A percentile compares a stretch with the other conserved stretches of the same genome.
Conservation (phyloP, 768 basidiomycete genomes). For the Psilocybe subaeruginosa region DNA sequence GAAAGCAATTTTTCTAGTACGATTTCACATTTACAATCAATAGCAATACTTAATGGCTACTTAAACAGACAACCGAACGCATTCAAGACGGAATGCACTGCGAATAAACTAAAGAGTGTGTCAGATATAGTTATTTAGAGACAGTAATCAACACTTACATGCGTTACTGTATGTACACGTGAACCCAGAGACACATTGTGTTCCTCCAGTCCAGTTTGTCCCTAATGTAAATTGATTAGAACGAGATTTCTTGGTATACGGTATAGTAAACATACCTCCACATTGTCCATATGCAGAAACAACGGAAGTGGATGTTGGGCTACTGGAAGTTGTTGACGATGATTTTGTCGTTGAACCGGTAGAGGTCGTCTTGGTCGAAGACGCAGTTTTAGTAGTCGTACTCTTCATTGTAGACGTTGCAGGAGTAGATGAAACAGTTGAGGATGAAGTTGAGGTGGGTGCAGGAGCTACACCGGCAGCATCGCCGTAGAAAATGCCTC, state of each 20-base stretch:
- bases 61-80: too few relatives aligned
- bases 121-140: not conserved
- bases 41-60: too few relatives aligned
- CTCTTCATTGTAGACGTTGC: constrained; percentile 22
- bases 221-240: constrained; percentile 19
- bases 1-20: not conserved
- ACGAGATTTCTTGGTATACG: not conserved
- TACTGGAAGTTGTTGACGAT: constrained; percentile 15
- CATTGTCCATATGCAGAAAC: constrained; percentile 44
- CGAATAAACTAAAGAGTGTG: constrained; percentile 39
- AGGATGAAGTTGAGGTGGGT: constrained; percentile 28
- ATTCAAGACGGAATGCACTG: constrained; percentile 43
- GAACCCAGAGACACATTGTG: constrained; percentile 38
- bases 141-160: constrained; percentile 35
- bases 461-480: constrained; percentile 30
- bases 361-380: constrained; percentile 25
- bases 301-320: constrained; percentile 32
- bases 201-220: constrained; percentile 43
- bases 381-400: constrained; percentile 19
- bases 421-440: constrained; percentile 21
- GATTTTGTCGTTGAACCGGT: constrained; percentile 20
- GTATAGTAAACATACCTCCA: constrained; percentile 31
- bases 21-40: not conserved
- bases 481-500: constrained; percentile 59
- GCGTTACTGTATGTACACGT: constrained; percentile 39